phyloP scores from a whole-genome alignment of 306 rosid genomes.

The Fragaria vesca region DNA sequence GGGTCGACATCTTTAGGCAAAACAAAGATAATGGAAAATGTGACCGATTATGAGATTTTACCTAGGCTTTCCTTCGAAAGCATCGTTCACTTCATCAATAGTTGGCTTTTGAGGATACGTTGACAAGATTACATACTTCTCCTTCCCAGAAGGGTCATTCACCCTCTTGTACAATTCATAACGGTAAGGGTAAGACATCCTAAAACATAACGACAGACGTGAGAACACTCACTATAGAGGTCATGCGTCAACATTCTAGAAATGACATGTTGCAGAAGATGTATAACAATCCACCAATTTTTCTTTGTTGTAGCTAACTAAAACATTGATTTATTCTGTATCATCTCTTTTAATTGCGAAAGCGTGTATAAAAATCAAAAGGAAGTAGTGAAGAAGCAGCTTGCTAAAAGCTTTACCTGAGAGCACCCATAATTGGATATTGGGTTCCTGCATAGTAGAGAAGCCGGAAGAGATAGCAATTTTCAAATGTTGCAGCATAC shows the following conservation, averaged over 20 bases:
- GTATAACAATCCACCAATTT: background rate
- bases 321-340: background rate
- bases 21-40: background rate
- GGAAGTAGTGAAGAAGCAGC: background rate
- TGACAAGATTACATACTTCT: constrained; percentile 62
- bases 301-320: background rate
- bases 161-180: constrained; percentile 85
- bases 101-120: constrained; percentile 62
- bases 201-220: constrained; percentile 18
- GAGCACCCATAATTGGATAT: constrained; percentile 94
- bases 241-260: background rate
- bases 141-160: constrained; percentile 65
- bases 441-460: constrained; percentile 94
- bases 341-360: background rate
- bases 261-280: constrained; percentile 6
- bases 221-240: background rate
- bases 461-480: constrained; percentile 85
- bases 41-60: constrained; percentile 13
- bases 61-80: constrained; percentile 77
- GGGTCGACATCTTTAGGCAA: constrained; percentile 1
- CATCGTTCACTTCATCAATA: constrained; percentile 62
- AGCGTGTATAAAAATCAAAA: background rate
- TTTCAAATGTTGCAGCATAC: constrained; percentile 87
- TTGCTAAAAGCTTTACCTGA: constrained; percentile 45
- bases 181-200: constrained; percentile 64